Conservation (phyloP, 768 basidiomycete species). For the Kwoniella botswanensis region DNA sequence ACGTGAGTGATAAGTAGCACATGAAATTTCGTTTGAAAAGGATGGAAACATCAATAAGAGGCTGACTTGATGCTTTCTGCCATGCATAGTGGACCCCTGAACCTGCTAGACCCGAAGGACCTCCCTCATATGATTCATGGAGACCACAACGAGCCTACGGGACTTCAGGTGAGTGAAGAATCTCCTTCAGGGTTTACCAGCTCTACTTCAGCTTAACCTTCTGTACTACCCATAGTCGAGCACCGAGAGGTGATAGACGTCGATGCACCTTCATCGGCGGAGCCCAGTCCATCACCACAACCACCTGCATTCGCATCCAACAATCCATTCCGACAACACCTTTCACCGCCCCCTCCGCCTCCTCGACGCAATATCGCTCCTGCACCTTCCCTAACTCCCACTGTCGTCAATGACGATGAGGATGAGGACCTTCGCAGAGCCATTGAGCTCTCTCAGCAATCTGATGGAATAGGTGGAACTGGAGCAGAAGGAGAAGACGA, state of each 20-base stretch:
- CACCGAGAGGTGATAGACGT: constrained; percentile 35
- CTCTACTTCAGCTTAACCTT: not conserved
- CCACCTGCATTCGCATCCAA: constrained; percentile 19
- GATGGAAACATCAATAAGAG: too few species aligned
- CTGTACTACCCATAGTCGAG: constrained; percentile 20
- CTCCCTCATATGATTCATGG: constrained; percentile 15
- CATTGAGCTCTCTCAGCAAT: constrained; percentile 29
- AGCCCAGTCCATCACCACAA: constrained; percentile 14
- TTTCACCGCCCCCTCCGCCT: constrained; percentile 1
- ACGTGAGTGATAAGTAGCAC: constrained; percentile 18
- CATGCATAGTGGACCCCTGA: constrained; percentile 20
- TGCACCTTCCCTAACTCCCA: constrained; percentile 16
- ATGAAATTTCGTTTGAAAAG: not conserved
- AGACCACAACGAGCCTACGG: constrained; percentile 18
- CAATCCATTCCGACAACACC: constrained; percentile 30
- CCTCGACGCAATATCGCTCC: constrained; percentile 8
- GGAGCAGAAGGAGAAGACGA: constrained; percentile 11
- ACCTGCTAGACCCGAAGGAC: not conserved
- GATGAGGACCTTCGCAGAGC: constrained; percentile 42
- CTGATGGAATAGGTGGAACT: not conserved
- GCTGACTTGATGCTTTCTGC: constrained; percentile 1
- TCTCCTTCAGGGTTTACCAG: too few species aligned
- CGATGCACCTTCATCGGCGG: constrained; percentile 10
- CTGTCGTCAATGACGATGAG: constrained; percentile 31
- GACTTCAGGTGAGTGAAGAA: constrained; percentile 18